phyloP scores from a whole-genome alignment of 352 stramenopile species.

The Peronospora destructor region DNA sequence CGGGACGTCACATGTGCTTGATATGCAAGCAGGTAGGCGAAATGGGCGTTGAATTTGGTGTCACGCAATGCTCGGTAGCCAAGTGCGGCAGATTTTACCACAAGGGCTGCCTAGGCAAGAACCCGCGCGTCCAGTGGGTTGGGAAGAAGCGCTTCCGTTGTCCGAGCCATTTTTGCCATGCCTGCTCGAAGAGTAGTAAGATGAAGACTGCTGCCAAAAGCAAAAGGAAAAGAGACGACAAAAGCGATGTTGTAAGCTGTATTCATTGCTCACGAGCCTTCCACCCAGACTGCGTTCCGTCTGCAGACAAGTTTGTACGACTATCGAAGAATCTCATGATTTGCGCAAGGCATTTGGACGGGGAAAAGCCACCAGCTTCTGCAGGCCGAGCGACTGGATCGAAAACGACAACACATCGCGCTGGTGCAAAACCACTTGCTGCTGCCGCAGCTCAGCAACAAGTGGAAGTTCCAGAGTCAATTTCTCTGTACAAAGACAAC shows the following conservation, averaged over 20 bases:
- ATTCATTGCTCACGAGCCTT: conserved; percentile 84
- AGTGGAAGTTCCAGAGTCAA: conserved; percentile 22
- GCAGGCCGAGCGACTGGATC: conserved; percentile 4
- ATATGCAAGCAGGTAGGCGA: conserved; percentile 88
- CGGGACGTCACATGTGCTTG: conserved; percentile 88
- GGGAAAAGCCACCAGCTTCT: conserved; percentile 28
- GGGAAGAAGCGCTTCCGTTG: conserved; percentile 87
- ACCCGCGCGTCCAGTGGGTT: conserved; percentile 76
- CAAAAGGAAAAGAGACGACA: conserved; percentile 34
- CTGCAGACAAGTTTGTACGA: conserved; percentile 68
- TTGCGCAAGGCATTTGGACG: conserved; percentile 73
- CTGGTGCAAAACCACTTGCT: conserved; percentile 14
- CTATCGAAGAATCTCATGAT: conserved; percentile 86
- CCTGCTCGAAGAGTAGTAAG: conserved; percentile 38
- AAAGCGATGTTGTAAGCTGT: conserved; percentile 56
- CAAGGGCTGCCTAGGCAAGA: conserved; percentile 74
- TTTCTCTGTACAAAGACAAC: conserved; percentile 31
- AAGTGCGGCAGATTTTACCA: conserved; percentile 93
- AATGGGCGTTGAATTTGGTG: conserved; percentile 85
- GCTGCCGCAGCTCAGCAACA: conserved; percentile 21
- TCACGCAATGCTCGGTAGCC: conserved; percentile 86
- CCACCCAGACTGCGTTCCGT: conserved; percentile 74
- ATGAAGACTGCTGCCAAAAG: conserved; percentile 22
- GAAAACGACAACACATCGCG: conserved; percentile 3
- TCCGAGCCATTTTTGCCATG: conserved; percentile 86